phyloP scores from a whole-genome alignment of 1,284 basidiomycete species.

The Puccinia polysora region DNA sequence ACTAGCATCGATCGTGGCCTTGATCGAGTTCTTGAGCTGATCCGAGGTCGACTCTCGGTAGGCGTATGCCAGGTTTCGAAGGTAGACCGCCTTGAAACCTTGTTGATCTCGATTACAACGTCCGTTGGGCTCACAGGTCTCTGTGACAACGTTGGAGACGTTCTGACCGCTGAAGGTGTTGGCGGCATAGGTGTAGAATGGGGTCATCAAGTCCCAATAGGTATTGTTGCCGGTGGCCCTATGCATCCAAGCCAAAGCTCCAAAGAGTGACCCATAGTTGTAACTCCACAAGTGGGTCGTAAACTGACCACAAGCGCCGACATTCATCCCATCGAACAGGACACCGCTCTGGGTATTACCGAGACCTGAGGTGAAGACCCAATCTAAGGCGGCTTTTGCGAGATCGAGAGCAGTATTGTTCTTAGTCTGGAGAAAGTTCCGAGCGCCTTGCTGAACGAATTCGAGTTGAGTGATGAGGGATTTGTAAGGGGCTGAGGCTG shows the following conservation, averaged over 20 bases:
- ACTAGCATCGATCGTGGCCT: background rate
- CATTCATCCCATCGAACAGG: slow-evolving; percentile 38
- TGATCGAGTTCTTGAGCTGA: background rate
- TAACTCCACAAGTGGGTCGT: slow-evolving; percentile 41
- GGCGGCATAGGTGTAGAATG: slow-evolving; percentile 12
- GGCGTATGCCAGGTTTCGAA: background rate
- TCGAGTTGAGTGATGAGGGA: slow-evolving; percentile 41
- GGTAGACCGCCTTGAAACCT: slow-evolving; percentile 9
- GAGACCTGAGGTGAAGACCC: slow-evolving; percentile 40
- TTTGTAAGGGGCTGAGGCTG: slow-evolving; percentile 33
- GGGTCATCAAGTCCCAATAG: slow-evolving; percentile 8
- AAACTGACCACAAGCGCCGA: slow-evolving; percentile 28
- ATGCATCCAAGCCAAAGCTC: slow-evolving; percentile 20
- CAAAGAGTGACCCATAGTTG: slow-evolving; percentile 30
- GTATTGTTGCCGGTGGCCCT: slow-evolving; percentile 11
- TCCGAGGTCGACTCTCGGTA: background rate
- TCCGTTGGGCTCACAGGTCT: background rate
- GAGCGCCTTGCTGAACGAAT: slow-evolving; percentile 34
- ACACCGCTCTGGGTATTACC: slow-evolving; percentile 31
- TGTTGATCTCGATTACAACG: slow-evolving; percentile 3
- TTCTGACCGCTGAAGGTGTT: too few species aligned
- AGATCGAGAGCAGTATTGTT: slow-evolving; percentile 35
- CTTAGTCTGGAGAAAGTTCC: slow-evolving; percentile 20
- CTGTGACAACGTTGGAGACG: background rate
- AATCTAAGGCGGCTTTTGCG: slow-evolving; percentile 32